A percentile compares a stretch with the other conserved stretches of the same genome.
Conservation (phyloP, 2,329 filamentous ascomycete species). For the Pseudogymnoascus sp. region DNA sequence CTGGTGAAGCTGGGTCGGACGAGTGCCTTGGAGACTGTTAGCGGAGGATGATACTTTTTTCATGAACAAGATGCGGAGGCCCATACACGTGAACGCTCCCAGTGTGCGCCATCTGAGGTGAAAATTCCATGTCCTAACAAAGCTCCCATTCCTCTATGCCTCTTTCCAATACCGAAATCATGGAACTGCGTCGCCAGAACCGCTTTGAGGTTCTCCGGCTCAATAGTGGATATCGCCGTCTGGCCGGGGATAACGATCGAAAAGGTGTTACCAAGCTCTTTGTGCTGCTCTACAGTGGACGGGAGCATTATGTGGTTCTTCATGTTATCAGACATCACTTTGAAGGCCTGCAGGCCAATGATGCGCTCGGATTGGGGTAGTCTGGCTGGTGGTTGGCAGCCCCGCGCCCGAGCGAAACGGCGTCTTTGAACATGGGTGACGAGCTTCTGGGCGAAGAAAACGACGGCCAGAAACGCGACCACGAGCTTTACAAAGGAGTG, state of each 20-base stretch:
- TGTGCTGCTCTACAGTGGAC: background rate
- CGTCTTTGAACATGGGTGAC: background rate
- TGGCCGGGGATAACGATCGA: background rate
- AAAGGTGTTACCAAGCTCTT: background rate
- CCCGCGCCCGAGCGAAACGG: conserved; percentile 22
- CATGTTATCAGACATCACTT: conserved; percentile 12
- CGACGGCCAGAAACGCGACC: background rate
- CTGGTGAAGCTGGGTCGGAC: conserved; percentile 48
- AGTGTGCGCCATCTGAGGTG: conserved; percentile 24
- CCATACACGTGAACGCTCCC: conserved; percentile 17
- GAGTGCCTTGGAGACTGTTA: conserved; percentile 29
- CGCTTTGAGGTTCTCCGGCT: conserved; percentile 44
- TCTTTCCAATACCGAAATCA: conserved; percentile 44
- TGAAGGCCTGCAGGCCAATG: conserved; percentile 22
- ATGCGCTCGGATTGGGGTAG: conserved; percentile 26
- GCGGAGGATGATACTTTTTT: conserved; percentile 13
- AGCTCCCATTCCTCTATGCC: conserved; percentile 29
- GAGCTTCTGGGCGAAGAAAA: background rate
- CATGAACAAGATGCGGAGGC: background rate
- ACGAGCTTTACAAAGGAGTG: background rate
- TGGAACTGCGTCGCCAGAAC: conserved; percentile 44
- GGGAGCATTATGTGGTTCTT: background rate
- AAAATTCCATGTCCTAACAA: conserved; percentile 27
- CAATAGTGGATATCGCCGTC: conserved; percentile 6
- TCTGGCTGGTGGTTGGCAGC: conserved; percentile 22